phyloP scores from a whole-genome alignment of 352 stramenopile species.

The Peronospora farinosa region DNA sequence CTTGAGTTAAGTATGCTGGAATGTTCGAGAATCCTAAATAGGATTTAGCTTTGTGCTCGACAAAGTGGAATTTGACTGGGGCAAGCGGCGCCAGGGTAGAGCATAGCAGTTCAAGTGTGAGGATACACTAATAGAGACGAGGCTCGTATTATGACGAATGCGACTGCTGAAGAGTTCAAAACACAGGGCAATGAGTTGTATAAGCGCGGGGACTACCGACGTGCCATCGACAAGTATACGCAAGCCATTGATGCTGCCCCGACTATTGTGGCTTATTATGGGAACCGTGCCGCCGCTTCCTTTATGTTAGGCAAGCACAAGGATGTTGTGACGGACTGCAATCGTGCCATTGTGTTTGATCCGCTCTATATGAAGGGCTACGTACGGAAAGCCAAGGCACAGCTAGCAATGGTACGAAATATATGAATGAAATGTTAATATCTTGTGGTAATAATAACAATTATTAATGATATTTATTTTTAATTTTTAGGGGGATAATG shows the following conservation, averaged over 20 bases:
- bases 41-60: constrained; percentile 2
- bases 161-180: constrained; percentile 74
- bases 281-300: constrained; percentile 85
- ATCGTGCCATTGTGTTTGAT: constrained; percentile 86
- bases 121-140: background rate
- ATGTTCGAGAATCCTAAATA: constrained; percentile 24
- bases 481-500: constrained; percentile 47
- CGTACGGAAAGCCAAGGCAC: constrained; percentile 85
- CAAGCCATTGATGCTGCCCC: constrained; percentile 85
- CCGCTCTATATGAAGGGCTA: constrained; percentile 88
- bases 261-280: constrained; percentile 83
- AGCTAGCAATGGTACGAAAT: constrained; percentile 57
- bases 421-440: background rate
- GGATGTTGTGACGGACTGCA: constrained; percentile 88
- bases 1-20: constrained; percentile 27
- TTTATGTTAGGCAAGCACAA: constrained; percentile 89
- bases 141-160: constrained; percentile 36
- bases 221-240: constrained; percentile 87
- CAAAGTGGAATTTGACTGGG: constrained; percentile 26
- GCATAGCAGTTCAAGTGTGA: constrained; percentile 1
- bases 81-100: constrained; percentile 8
- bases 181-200: constrained; percentile 88
- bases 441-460: background rate
- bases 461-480: background rate
- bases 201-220: constrained; percentile 87